These are phyloP conservation scores for Nannizzia gypsea DNA, from an alignment of 2,329 filamentous ascomycete genomes.

Conservation along the genomic window DNA sequence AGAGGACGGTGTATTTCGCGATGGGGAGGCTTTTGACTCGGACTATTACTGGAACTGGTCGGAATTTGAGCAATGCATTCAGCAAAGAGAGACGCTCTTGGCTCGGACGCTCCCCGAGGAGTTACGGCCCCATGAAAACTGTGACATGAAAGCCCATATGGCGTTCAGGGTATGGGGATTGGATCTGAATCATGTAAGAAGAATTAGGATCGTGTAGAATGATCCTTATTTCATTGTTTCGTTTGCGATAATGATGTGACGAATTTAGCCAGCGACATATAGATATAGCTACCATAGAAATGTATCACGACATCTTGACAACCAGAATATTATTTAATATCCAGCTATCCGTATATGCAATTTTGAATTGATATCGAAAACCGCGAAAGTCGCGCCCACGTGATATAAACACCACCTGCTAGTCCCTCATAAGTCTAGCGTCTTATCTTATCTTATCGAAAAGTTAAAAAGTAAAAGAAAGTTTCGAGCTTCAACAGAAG, in stretches of 20 bases:
- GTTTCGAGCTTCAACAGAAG: too few relatives aligned
- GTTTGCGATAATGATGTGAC: not conserved
- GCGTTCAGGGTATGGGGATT: not conserved
- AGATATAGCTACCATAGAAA: not conserved
- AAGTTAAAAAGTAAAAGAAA: too few relatives aligned
- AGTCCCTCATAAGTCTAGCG: too few relatives aligned
- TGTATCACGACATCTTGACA: too few relatives aligned
- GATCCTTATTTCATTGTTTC: not conserved
- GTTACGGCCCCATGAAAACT: not conserved
- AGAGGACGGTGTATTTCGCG: not conserved
- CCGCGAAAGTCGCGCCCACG: too few relatives aligned
- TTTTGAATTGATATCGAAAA: too few relatives aligned
- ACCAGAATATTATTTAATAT: too few relatives aligned
- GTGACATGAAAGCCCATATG: not conserved
- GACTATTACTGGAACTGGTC: conserved; percentile 3
- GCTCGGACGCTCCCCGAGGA: not conserved
- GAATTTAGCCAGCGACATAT: not conserved
- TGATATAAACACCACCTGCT: too few relatives aligned
- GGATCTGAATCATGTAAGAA: not conserved
- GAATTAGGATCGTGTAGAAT: not conserved
- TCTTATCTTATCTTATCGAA: too few relatives aligned
- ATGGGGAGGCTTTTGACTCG: not conserved
- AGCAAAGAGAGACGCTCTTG: not conserved
- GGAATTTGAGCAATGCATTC: not conserved
- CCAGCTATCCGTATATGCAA: too few relatives aligned